Evolutionary conservation across 345 rosid genomes (phyloP).

Genomic region (Angophora floribunda): DNA sequence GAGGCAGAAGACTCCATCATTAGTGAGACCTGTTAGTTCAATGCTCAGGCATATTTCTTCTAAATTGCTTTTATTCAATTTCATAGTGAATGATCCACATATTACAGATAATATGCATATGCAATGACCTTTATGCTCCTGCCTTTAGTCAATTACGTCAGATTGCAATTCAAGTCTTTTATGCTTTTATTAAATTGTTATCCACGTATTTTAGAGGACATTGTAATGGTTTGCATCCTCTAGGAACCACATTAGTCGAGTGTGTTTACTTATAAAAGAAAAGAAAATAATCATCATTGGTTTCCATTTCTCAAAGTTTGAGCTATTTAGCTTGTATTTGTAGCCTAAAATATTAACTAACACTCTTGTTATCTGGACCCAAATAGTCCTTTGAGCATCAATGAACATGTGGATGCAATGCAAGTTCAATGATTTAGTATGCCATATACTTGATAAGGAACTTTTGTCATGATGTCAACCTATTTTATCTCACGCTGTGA

Average conservation of each 20-base stretch:
- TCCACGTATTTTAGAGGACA: not conserved
- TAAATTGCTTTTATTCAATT: not conserved
- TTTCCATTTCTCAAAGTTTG: not conserved
- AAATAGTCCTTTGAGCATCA: not conserved
- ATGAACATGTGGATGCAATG: not conserved
- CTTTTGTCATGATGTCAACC: not conserved
- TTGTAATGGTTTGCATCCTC: not conserved
- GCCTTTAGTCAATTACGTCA: slow-evolving; percentile 83
- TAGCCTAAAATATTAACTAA: not conserved
- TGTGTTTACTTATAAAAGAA: not conserved
- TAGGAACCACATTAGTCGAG: not conserved
- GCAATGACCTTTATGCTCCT: slow-evolving; percentile 90
- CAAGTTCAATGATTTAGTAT: not conserved
- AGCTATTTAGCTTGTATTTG: not conserved
- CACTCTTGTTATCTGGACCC: not conserved
- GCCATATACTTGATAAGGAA: not conserved
- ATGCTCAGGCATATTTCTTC: slow-evolving; percentile 1
- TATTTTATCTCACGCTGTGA: not conserved
- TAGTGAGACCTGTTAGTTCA: slow-evolving; percentile 74
- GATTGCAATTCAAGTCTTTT: slow-evolving; percentile 69
- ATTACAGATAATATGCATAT: slow-evolving; percentile 66
- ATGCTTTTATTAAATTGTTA: not conserved
- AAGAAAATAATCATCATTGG: not conserved
- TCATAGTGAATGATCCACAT: not conserved
- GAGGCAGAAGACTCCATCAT: slow-evolving; percentile 39